phyloP scores from a whole-genome alignment of 345 rosid genomes.

The Linum trigynum region DNA sequence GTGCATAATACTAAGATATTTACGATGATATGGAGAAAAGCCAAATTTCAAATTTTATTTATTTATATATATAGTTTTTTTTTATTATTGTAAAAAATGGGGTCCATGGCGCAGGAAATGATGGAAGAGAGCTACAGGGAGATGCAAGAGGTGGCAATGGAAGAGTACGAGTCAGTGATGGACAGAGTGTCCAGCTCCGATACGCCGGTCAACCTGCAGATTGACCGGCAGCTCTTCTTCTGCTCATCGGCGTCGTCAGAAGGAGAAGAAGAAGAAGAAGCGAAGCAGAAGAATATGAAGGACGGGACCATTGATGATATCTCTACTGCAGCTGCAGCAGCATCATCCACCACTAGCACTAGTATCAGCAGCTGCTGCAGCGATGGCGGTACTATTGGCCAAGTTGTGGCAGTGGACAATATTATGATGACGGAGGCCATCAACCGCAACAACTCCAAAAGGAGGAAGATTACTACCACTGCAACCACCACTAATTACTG shows the following conservation, averaged over 20 bases:
- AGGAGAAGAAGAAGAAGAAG: background rate
- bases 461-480: background rate
- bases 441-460: background rate
- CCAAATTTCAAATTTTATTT: too few relatives aligned
- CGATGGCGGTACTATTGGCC: background rate
- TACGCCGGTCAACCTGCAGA: background rate
- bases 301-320: background rate
- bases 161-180: slow-evolving; percentile 1
- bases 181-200: background rate
- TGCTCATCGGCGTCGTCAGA: background rate
- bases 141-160: background rate
- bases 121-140: background rate
- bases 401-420: background rate
- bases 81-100: too few relatives aligned
- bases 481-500: background rate
- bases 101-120: background rate
- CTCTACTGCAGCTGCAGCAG: background rate
- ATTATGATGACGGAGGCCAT: background rate
- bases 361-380: too few relatives aligned
- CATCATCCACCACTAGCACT: background rate
- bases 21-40: too few relatives aligned
- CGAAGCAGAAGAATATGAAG: background rate
- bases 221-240: background rate
- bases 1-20: too few relatives aligned
- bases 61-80: too few relatives aligned